Base-by-base conservation (phyloP, 139 green algal genomes). In the Chlamydomonas sp. region DNA sequence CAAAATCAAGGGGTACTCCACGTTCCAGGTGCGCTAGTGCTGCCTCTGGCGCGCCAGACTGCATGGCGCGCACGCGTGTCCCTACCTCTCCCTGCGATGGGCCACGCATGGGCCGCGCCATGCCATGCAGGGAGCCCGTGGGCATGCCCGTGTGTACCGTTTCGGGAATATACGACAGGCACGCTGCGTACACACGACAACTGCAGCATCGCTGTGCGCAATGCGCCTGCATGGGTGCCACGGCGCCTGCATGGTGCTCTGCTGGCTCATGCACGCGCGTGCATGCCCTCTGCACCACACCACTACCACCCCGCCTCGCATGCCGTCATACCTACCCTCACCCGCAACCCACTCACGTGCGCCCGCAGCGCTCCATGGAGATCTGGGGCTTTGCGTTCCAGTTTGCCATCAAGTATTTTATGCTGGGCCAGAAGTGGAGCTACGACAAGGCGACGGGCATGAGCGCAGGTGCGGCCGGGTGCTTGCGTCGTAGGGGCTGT, bases 301-400 rank as follows among this genome's bases (percentile, higher is more conserved):
- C n/a, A 16, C n/a, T 24, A 34, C 16, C n/a, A 16, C 54, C 54
- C 22, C 16, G 29, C 54, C 54, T 43, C 26, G 10, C 22, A 10
- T 31, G 30, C 58, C 22, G 8, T 13, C n/a, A 29, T 13, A 28
- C 10, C 58, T 8, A 29, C n/a, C 13, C 35, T 69, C 43, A 54
- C 20, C 43, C 62, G 48, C 58, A 35, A 34, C 37, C 5, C 43
- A n/a, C n/a, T n/a, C n/a, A n/a, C n/a, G n/a, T n/a, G n/a, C n/a
- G n/a, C n/a, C 29, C 6, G 48, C 85, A 96, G 90, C 79, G 93
- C 49, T 95, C 91, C 0, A 80, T 90, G 33, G 82, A 96, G 77
- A 97, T 98, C 73, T 98, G 94, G 92, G 65, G 48, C 35, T 98
- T 98, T 73, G 93, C 92, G 10, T 71, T 97, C 57, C 73, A 50